Base-by-base conservation (phyloP, 495 filamentous ascomycete species). In the Penicillium desertorum region DNA sequence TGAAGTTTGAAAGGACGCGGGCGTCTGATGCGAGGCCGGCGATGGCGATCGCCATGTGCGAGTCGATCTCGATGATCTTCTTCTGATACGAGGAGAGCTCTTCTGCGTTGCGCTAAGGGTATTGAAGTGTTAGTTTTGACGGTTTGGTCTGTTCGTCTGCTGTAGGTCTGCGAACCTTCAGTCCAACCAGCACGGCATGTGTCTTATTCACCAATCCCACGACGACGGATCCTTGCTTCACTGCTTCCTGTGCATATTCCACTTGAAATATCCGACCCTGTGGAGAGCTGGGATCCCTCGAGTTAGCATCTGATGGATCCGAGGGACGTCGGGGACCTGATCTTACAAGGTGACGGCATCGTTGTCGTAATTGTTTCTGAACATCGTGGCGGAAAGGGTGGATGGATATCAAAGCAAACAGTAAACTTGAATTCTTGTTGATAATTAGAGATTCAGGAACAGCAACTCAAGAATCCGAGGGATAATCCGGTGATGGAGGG, bases 281-380 rank as follows among this genome's bases (percentile, higher is more conserved):
- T 47, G 94, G 94, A 56, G 94, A 98, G 87, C 92, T 97, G 66
- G 49, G 23, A 27, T 27, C 16, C 7, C 19, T 57, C 30, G 37
- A 53, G 51, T 69, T 61, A 66, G 68, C 56, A 54, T 42, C 46
- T 56, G 59, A 51, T 56, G 51, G 48, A 65, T 43, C 51, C 41
- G 51, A 34, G 41, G 55, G 39, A 61, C 48, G 52, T 58, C 83
- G 77, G 58, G 57, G 47, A 51, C 49, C 41, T 62, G 51, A 51
- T 62, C 87, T 81, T 83, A 97, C 92, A 98, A 98, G 78, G 94
- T 98, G 76, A 98, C 93, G 34, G 92, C 92, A 79, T 98, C 94
- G 84, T 98, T 98, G 79, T 98, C 94, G 83, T 98, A 98, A 78
- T 98, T 97, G 81, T 98, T 98, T 77, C 94, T 85, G 81, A 98